Conservation (phyloP, 805 yeast species). For the Brettanomyces custersianus region DNA sequence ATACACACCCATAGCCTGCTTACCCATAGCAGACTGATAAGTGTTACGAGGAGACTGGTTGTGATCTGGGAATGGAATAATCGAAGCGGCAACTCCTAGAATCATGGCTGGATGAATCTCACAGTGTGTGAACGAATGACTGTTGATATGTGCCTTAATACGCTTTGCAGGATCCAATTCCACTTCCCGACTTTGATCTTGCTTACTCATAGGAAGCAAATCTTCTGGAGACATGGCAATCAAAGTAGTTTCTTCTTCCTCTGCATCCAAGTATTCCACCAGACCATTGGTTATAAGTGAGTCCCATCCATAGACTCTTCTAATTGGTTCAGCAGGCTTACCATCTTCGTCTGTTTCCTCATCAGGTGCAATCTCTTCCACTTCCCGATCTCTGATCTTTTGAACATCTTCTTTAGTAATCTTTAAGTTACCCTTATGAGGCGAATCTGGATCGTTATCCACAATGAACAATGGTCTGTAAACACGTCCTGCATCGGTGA, state of each 20-base stretch:
- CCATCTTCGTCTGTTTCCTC: constrained; percentile 36
- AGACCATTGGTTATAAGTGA: constrained; percentile 76
- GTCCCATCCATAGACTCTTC: constrained; percentile 64
- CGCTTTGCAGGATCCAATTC: constrained; percentile 73
- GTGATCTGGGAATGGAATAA: constrained; percentile 99
- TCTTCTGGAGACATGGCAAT: constrained; percentile 99
- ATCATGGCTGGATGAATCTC: constrained; percentile 99
- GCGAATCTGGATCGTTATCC: constrained; percentile 69
- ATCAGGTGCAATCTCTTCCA: constrained; percentile 47
- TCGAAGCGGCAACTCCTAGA: constrained; percentile 96
- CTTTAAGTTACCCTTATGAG: constrained; percentile 65
- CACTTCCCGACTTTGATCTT: constrained; percentile 29
- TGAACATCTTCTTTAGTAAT: constrained; percentile 79
- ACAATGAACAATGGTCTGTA: constrained; percentile 94
- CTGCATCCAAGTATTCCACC: constrained; percentile 96
- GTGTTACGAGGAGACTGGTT: constrained; percentile 99
- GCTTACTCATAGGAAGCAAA: constrained; percentile 48
- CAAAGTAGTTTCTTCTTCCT: constrained; percentile 96
- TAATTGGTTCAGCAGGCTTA: constrained; percentile 34
- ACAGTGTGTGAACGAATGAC: constrained; percentile 92
- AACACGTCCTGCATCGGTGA: constrained; percentile 98
- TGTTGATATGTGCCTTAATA: constrained; percentile 49
- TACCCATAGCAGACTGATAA: constrained; percentile 99
- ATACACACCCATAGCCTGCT: constrained; percentile 99
- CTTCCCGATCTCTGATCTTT: constrained; percentile 52